phyloP scores from a whole-genome alignment of 2,329 filamentous ascomycete species.

The Setomelanomma holmii region DNA sequence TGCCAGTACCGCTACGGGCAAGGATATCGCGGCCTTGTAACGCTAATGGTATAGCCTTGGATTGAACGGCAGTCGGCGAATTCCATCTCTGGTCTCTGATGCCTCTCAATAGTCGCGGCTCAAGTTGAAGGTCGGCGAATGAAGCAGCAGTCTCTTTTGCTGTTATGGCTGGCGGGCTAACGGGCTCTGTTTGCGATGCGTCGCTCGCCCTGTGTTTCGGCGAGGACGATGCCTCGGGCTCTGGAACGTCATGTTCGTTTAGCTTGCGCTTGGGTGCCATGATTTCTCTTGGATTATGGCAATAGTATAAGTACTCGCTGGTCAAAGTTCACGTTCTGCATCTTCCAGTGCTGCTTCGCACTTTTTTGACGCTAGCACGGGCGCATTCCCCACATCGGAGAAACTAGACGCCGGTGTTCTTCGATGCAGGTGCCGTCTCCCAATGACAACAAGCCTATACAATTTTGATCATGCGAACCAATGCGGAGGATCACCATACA shows the following conservation, averaged over 20 bases:
- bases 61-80: conserved; percentile 87
- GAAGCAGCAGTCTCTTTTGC: conserved; percentile 46
- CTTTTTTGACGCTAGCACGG: neutral
- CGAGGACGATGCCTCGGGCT: conserved; percentile 32
- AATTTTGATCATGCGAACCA: too few relatives aligned
- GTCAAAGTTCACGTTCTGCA: neutral
- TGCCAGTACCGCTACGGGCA: conserved; percentile 91
- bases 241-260: conserved; percentile 56
- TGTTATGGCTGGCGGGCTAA: conserved; percentile 19
- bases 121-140: conserved; percentile 81
- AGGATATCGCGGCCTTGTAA: conserved; percentile 88
- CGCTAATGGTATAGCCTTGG: conserved; percentile 84
- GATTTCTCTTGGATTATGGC: neutral
- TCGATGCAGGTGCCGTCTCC: too few relatives aligned
- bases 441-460: too few relatives aligned
- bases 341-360: neutral
- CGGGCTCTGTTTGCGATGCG: conserved; percentile 26
- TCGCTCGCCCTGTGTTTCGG: conserved; percentile 29
- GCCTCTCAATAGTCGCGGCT: conserved; percentile 84
- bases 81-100: conserved; percentile 84
- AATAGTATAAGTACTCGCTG: too few relatives aligned
- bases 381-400: neutral
- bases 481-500: too few relatives aligned
- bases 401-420: neutral
- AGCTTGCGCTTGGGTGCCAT: conserved; percentile 56